A percentile compares a stretch with the other conserved stretches of the same genome.
phyloP scores from a whole-genome alignment of 345 rosid species.

The Turritis glabra region DNA sequence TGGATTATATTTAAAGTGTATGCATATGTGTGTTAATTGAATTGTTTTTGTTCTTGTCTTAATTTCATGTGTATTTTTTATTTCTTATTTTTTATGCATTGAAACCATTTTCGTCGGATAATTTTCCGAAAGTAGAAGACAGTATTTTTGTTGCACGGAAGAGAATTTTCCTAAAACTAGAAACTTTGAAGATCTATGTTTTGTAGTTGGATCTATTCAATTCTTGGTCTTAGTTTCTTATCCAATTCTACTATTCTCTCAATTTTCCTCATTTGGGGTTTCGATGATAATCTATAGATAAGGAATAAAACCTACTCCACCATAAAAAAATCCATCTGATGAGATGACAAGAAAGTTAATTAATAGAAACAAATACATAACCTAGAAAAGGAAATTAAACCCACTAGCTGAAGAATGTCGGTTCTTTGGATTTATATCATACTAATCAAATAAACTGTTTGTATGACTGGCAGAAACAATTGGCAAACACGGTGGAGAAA shows the following conservation, averaged over 20 bases:
- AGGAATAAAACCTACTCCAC: constrained; percentile 36
- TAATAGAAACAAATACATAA: constrained; percentile 11
- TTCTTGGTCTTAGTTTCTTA: constrained; percentile 13
- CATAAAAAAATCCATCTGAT: constrained; percentile 20
- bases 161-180: constrained; percentile 49
- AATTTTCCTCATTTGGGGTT: constrained; percentile 65
- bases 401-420: constrained; percentile 18
- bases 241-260: constrained; percentile 14
- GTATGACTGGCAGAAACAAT: constrained; percentile 68
- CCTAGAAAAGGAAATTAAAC: constrained; percentile 30
- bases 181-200: constrained; percentile 38
- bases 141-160: constrained; percentile 15
- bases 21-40: too few relatives aligned
- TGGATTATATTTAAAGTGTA: not conserved
- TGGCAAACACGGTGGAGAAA: constrained; percentile 94
- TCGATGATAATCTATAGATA: constrained; percentile 17
- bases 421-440: constrained; percentile 16
- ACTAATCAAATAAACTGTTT: constrained; percentile 5
- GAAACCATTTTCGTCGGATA: not conserved
- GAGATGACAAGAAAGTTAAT: constrained; percentile 28
- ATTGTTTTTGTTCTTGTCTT: not conserved
- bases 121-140: not conserved
- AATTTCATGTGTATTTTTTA: constrained; percentile 31
- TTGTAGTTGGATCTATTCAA: constrained; percentile 21
- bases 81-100: not conserved